A percentile compares a stretch with the other conserved stretches of the same genome.
Conservation (phyloP, 352 stramenopile species). For the Pythium sukuiense region DNA sequence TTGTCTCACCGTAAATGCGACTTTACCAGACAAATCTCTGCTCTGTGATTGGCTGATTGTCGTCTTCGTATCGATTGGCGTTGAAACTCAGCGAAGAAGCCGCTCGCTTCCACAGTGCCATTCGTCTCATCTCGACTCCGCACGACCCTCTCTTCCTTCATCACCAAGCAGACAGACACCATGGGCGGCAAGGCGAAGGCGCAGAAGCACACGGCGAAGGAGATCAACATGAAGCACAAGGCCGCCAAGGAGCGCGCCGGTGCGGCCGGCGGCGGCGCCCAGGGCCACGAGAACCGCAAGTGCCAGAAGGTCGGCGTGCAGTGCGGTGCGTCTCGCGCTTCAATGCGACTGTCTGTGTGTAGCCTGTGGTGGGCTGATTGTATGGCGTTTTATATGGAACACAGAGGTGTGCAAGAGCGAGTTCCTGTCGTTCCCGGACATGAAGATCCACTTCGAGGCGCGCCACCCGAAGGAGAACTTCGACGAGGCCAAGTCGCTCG, state of each 20-base stretch:
- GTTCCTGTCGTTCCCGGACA: slow-evolving; percentile 8
- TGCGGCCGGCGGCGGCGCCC: not conserved
- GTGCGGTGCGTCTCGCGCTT: not conserved
- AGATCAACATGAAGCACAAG: slow-evolving; percentile 7
- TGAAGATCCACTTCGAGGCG: slow-evolving; percentile 7
- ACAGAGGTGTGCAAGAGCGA: slow-evolving; percentile 1
- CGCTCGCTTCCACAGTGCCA: not conserved
- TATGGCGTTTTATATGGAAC: too few relatives aligned
- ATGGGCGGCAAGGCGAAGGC: slow-evolving; percentile 6
- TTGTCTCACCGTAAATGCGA: not conserved
- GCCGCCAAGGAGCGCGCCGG: not conserved
- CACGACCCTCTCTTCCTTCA: not conserved
- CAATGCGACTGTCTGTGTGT: not conserved
- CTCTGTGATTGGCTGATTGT: slow-evolving; percentile 4
- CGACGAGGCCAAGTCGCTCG: not conserved
- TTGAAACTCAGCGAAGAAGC: slow-evolving; percentile 1
- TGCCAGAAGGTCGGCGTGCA: slow-evolving; percentile 7
- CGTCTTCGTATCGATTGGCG: slow-evolving; percentile 2
- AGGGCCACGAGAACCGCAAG: slow-evolving; percentile 5
- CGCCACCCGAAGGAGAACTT: slow-evolving; percentile 6
- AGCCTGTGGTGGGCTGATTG: too few relatives aligned
- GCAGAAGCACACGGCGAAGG: slow-evolving; percentile 7
- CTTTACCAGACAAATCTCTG: not conserved
- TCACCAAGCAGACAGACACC: slow-evolving; percentile 1
- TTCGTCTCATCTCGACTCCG: slow-evolving; percentile 2